These are phyloP conservation scores for Plasmodium gonderi DNA, from an alignment of 169 alveolate species.

Conservation along the genomic window DNA sequence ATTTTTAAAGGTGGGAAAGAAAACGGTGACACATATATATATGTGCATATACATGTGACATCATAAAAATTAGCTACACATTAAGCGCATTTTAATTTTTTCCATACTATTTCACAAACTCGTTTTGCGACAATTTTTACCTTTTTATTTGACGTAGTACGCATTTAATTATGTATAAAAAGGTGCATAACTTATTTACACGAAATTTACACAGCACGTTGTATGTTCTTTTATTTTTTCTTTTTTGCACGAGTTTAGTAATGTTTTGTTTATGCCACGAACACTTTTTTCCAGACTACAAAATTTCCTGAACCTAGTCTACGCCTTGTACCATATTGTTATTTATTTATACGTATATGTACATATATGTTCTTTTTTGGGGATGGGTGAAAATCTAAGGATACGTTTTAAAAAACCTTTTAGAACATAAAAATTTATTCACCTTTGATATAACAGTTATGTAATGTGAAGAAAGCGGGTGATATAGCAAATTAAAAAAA, in stretches of 20 bases:
- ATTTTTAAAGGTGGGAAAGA: not conserved
- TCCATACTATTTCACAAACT: not conserved
- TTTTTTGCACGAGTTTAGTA: not conserved
- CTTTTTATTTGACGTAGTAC: not conserved
- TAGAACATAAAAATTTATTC: not conserved
- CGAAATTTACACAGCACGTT: not conserved
- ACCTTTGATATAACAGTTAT: not conserved
- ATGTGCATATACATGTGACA: too few species aligned
- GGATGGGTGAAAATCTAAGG: not conserved
- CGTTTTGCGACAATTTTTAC: not conserved
- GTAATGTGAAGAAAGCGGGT: not conserved
- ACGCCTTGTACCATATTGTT: not conserved
- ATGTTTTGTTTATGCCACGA: too few species aligned
- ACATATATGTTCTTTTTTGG: too few species aligned
- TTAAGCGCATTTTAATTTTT: not conserved
- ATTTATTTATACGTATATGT: too few species aligned
- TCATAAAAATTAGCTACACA: not conserved
- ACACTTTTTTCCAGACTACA: too few species aligned
- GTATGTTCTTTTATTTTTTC: not conserved
- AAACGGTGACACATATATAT: not conserved
- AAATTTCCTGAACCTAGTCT: not conserved
- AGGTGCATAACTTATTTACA: not conserved
- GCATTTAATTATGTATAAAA: not conserved
- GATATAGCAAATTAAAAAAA: not conserved
- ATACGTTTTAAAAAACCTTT: not conserved